phyloP scores from a whole-genome alignment of 768 basidiomycete species.

The Mycena maculata region DNA sequence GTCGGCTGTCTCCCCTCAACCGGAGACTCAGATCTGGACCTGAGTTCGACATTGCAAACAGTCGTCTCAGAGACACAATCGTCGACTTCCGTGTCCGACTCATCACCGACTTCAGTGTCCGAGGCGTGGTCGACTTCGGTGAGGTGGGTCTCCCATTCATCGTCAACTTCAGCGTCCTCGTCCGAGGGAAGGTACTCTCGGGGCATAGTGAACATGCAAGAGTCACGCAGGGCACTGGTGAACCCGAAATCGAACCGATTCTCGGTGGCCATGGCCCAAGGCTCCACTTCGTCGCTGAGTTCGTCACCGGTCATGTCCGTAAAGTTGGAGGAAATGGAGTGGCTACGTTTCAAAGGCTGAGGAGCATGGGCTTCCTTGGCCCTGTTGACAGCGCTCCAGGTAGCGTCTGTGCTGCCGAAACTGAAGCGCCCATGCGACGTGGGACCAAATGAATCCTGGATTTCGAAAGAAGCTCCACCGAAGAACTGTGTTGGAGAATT shows the following conservation, averaged over 20 bases:
- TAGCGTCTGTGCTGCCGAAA: background rate
- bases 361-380: background rate
- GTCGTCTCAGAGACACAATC: constrained; percentile 14
- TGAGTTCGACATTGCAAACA: background rate
- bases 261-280: constrained; percentile 5
- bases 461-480: background rate
- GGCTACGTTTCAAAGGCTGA: background rate
- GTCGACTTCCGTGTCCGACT: background rate
- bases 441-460: background rate
- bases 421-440: background rate
- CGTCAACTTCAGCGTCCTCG: background rate
- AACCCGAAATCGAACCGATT: constrained; percentile 22
- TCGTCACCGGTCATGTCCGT: constrained; percentile 20
- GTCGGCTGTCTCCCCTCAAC: background rate
- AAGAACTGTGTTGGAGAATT: constrained; percentile 3
- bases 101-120: background rate
- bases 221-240: constrained; percentile 15
- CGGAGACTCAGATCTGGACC: background rate
- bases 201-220: constrained; percentile 14
- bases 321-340: constrained; percentile 15
- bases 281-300: constrained; percentile 18
- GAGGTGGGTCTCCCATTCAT: background rate
- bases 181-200: constrained; percentile 17
- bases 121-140: background rate
- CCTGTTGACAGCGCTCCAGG: constrained; percentile 13